These are phyloP conservation scores for Trichoderma semiorbis DNA, from an alignment of 2,329 filamentous ascomycete species.

Conservation along the genomic window DNA sequence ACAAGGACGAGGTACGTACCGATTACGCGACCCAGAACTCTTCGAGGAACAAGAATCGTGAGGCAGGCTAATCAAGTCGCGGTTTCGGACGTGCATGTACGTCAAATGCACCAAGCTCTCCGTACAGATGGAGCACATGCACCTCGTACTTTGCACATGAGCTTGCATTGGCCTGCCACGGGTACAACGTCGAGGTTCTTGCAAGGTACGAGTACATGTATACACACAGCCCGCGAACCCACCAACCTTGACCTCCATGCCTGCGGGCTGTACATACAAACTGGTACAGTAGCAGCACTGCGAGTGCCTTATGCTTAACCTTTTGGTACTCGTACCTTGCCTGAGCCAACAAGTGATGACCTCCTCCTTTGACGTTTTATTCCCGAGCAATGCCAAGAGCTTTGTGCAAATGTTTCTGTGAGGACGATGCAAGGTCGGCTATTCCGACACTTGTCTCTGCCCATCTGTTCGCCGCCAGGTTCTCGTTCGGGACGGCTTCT, in stretches of 20 bases:
- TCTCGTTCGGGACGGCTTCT: neutral
- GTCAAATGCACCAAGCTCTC: neutral
- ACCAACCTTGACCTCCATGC: neutral
- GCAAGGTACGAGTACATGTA: neutral
- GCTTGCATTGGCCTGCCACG: constrained; percentile 1
- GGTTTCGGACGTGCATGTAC: neutral
- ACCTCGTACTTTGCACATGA: neutral
- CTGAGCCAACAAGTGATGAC: neutral
- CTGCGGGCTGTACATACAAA: neutral
- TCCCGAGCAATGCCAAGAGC: neutral
- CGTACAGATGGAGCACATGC: neutral
- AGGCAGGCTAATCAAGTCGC: neutral
- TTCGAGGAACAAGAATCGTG: neutral
- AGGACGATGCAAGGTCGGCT: constrained; percentile 6
- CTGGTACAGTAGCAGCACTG: neutral
- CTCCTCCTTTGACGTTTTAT: neutral
- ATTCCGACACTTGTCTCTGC: neutral
- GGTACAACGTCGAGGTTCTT: neutral
- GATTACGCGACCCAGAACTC: neutral
- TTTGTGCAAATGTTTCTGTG: neutral
- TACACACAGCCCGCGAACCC: neutral
- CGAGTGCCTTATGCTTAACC: neutral
- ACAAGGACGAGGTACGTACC: neutral
- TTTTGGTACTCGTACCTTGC: neutral
- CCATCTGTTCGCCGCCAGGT: neutral